phyloP scores from a whole-genome alignment of 495 filamentous ascomycete genomes.

The Rhypophila decipiens region DNA sequence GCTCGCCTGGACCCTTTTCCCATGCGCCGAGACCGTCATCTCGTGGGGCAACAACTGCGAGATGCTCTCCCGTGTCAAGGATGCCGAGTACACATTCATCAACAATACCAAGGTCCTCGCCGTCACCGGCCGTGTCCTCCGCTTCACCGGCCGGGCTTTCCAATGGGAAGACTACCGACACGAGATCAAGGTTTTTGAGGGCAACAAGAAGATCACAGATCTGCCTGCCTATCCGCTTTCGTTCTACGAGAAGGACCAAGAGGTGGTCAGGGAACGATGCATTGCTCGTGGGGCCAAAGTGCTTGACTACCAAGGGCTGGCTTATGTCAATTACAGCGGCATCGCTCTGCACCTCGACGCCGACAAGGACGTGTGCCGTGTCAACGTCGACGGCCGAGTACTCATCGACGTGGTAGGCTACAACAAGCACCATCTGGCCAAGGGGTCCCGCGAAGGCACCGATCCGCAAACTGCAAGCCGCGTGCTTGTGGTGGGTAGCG shows the following conservation, averaged over 20 bases:
- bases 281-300: conserved; percentile 21
- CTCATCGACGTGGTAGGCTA: conserved; percentile 34
- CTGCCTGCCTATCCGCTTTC: conserved; percentile 28
- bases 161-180: conserved; percentile 18
- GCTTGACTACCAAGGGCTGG: conserved; percentile 29
- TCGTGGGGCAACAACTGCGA: conserved; percentile 23
- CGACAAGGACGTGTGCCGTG: conserved; percentile 8
- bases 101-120: neutral
- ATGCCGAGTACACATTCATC: conserved; percentile 11
- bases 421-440: conserved; percentile 27
- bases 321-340: conserved; percentile 25
- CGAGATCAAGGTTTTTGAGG: conserved; percentile 15
- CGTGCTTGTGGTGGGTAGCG: conserved; percentile 5
- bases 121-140: conserved; percentile 19
- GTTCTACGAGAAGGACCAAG: conserved; percentile 16
- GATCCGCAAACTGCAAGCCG: conserved; percentile 8
- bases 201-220: conserved; percentile 22
- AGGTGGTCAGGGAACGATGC: conserved; percentile 16
- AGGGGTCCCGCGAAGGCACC: conserved; percentile 19
- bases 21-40: conserved; percentile 23
- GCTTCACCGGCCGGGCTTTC: conserved; percentile 27
- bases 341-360: conserved; percentile 19
- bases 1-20: conserved; percentile 34
- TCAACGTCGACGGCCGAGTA: conserved; percentile 29
- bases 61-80: conserved; percentile 25